Conservation (phyloP, 805 yeast genomes). For the Isabelozyma rhagii region DNA sequence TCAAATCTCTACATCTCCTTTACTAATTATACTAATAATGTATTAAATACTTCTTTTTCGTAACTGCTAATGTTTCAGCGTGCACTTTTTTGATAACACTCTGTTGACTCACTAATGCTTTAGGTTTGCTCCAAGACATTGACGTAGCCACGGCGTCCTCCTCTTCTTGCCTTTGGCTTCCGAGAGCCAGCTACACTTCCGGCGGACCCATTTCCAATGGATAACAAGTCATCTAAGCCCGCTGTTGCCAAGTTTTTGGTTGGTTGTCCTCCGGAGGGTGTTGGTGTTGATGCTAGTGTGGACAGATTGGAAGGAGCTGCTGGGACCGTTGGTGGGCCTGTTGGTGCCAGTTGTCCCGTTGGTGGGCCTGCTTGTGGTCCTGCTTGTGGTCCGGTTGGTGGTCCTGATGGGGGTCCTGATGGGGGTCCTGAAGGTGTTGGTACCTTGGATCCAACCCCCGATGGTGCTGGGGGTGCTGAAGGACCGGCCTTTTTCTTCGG, state of each 20-base stretch:
- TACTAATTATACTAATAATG: neutral
- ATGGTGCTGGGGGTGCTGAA: conserved; percentile 3
- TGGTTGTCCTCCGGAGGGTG: conserved; percentile 1
- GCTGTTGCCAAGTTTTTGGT: conserved; percentile 31
- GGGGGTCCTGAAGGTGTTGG: conserved; percentile 1
- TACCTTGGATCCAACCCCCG: neutral
- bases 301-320: conserved; percentile 6
- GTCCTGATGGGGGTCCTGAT: neutral
- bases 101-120: neutral
- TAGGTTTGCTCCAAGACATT: conserved; percentile 25
- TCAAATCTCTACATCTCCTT: neutral
- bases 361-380: conserved; percentile 8
- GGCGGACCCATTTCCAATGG: conserved; percentile 24
- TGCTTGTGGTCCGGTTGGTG: neutral
- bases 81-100: too few relatives aligned
- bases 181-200: conserved; percentile 12
- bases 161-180: conserved; percentile 20
- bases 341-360: conserved; percentile 4
- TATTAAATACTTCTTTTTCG: too few relatives aligned
- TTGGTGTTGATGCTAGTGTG: conserved; percentile 1
- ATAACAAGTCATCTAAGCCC: conserved; percentile 38
- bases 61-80: too few relatives aligned
- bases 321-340: conserved; percentile 5
- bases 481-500: conserved; percentile 28
- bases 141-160: conserved; percentile 32